Percentiles rank a stretch among this genome's conserved stretches.
phyloP scores from a whole-genome alignment of 192 early-diverging fungal species.

The Coemansia sp. region DNA sequence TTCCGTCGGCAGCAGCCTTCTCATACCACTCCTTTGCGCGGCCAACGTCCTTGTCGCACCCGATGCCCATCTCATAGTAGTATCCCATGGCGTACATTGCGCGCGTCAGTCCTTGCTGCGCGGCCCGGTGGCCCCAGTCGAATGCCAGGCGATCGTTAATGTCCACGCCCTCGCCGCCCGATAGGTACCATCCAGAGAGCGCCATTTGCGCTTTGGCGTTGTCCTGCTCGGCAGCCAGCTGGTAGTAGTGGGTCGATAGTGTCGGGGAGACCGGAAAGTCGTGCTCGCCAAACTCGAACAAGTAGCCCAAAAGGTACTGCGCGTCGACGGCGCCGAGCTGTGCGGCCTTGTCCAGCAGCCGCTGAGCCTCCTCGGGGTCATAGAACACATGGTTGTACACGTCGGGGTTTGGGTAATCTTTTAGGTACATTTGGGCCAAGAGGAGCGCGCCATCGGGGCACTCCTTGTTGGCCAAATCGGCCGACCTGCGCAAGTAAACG shows the following conservation, averaged over 20 bases:
- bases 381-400: constrained; percentile 66
- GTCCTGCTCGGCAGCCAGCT: constrained; percentile 75
- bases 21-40: constrained; percentile 66
- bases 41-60: constrained; percentile 54
- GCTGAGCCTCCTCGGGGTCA: constrained; percentile 73
- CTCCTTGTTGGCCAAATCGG: constrained; percentile 65
- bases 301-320: constrained; percentile 75
- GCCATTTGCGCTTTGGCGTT: constrained; percentile 84
- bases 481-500: constrained; percentile 77
- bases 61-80: constrained; percentile 81
- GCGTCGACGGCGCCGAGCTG: constrained; percentile 70
- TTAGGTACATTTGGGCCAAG: constrained; percentile 77
- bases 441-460: constrained; percentile 77
- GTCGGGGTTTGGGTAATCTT: constrained; percentile 59
- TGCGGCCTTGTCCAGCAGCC: constrained; percentile 74
- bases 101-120: constrained; percentile 70
- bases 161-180: constrained; percentile 67
- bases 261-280: constrained; percentile 66
- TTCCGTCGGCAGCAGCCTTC: constrained; percentile 61
- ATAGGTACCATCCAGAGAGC: constrained; percentile 82
- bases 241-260: constrained; percentile 75
- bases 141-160: constrained; percentile 73
- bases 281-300: constrained; percentile 77
- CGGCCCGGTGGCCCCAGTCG: constrained; percentile 80
- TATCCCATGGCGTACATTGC: constrained; percentile 93